Evolutionary conservation across 495 filamentous ascomycete species (phyloP), one percentile per base, ranked within the genome.

Genomic region (Choiromyces venosus): DNA sequence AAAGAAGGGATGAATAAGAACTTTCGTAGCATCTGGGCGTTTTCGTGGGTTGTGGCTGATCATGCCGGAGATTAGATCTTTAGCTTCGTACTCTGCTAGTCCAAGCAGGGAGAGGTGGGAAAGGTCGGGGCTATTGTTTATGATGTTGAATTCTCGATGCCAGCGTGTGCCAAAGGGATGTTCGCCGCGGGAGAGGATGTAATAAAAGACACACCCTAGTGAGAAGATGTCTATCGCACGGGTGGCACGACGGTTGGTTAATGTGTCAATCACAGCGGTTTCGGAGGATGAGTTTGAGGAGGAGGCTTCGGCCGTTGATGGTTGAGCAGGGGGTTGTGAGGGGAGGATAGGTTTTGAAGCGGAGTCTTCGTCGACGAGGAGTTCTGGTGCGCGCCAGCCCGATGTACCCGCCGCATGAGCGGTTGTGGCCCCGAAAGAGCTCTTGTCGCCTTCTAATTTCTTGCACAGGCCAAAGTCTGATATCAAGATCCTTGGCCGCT

Each of bases 401-500:
- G 91, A 91, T 1, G 95, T 99, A 35, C 95, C 95, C 38, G 75
- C 74, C 16, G 75, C 76, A 40, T 93, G 92, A 19, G 93, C 93
- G 2, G 94, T 98, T 5, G 95, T 96, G 10, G 93, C 92, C 29
- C 93, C 90, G 82, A 98, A 94, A 0, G 95, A 98, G 67, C 93
- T 97, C 78, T 94, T 92, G 65, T 96, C 93, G 71, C 91, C 93
- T 71, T 97, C 95, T n/a, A 99, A 84, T 80, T 97, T 97, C 86
- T 98, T 98, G 83, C 95, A 98, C 29, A 99, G 87, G 18, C 95
- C 95, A 82, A 99, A 99, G 83, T 98, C 95, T 1, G 96, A 97
- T 42, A 99, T 96, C 14, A 98, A 88, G 5, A 98, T 85, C 21
- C 94, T 91, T 39, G 90, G 89, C 64, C 83, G 85, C n/a, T 86